A percentile compares a stretch with the other conserved stretches of the same genome.
These are phyloP conservation scores for Neocatenulostroma microsporum DNA, from an alignment of 2,329 filamentous ascomycete genomes.

Conservation along the genomic window DNA sequence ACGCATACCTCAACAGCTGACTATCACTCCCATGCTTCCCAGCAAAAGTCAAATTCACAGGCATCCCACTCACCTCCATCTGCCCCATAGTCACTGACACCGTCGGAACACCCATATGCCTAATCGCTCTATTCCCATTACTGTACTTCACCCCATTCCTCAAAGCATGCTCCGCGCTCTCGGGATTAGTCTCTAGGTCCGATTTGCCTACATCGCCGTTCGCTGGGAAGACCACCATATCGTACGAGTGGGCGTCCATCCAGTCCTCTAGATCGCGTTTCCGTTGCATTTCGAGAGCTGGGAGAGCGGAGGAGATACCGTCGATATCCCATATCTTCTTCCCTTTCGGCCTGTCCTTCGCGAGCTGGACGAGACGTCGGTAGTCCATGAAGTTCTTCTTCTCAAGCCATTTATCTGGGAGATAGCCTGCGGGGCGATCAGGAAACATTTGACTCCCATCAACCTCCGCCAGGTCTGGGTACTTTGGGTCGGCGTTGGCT, in stretches of 20 bases:
- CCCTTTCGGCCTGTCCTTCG: slow-evolving; percentile 18
- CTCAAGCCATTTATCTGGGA: slow-evolving; percentile 34
- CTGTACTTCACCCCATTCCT: slow-evolving; percentile 48
- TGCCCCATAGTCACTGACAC: slow-evolving; percentile 49
- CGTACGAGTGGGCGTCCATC: slow-evolving; percentile 37
- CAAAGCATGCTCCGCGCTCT: slow-evolving; percentile 33
- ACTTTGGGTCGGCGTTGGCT: slow-evolving; percentile 34
- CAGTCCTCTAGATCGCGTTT: slow-evolving; percentile 46
- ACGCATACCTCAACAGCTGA: slow-evolving; percentile 23
- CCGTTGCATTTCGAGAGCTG: slow-evolving; percentile 42
- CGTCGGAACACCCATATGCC: slow-evolving; percentile 49
- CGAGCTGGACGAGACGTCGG: slow-evolving; percentile 26
- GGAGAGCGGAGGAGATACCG: slow-evolving; percentile 37
- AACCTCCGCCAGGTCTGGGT: slow-evolving; percentile 34
- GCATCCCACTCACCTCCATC: slow-evolving; percentile 42
- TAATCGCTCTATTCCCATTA: slow-evolving; percentile 47
- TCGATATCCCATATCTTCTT: slow-evolving; percentile 36
- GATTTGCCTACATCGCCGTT: slow-evolving; percentile 45
- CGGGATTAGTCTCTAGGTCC: slow-evolving; percentile 36
- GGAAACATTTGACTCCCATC: slow-evolving; percentile 34
- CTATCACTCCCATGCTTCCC: slow-evolving; percentile 43
- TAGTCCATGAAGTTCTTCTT: slow-evolving; percentile 35
- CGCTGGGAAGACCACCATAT: slow-evolving; percentile 44
- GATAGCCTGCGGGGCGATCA: slow-evolving; percentile 27
- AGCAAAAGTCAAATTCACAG: slow-evolving; percentile 47